Evolutionary conservation across 2,329 filamentous ascomycete species (phyloP).

Genomic region (Grosmannia huntii): DNA sequence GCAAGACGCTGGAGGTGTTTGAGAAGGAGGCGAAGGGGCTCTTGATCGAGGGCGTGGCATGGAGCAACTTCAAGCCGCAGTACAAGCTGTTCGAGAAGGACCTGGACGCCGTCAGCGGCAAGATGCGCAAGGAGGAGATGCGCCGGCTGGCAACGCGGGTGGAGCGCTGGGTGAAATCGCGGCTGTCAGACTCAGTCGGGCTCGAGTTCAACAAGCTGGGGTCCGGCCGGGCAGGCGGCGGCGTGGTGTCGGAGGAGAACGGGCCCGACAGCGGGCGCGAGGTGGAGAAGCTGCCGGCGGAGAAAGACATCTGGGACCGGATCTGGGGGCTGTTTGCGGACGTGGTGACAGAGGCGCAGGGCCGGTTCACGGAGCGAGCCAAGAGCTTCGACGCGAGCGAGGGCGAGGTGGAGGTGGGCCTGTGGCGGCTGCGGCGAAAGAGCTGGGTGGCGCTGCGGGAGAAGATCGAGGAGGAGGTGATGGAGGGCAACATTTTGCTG

Average conservation of each 20-base stretch:
- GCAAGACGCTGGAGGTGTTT: slow-evolving; percentile 61
- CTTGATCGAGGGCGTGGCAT: slow-evolving; percentile 64
- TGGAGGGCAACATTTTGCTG: slow-evolving; percentile 89
- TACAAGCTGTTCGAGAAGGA: slow-evolving; percentile 75
- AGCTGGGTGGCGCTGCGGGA: slow-evolving; percentile 84
- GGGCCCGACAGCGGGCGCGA: slow-evolving; percentile 24
- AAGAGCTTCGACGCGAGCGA: slow-evolving; percentile 86
- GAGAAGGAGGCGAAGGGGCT: slow-evolving; percentile 62
- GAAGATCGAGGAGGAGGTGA: slow-evolving; percentile 93
- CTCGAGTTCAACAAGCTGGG: slow-evolving; percentile 94
- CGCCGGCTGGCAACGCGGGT: slow-evolving; percentile 78
- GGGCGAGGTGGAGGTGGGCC: slow-evolving; percentile 81
- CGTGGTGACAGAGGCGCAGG: slow-evolving; percentile 75
- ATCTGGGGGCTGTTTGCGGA: slow-evolving; percentile 79
- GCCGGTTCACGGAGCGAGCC: slow-evolving; percentile 73
- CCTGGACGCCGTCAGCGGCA: slow-evolving; percentile 73
- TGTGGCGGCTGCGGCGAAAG: slow-evolving; percentile 87
- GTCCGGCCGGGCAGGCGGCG: slow-evolving; percentile 69
- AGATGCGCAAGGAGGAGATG: slow-evolving; percentile 91
- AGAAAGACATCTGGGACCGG: slow-evolving; percentile 90
- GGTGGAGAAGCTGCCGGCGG: slow-evolving; percentile 51
- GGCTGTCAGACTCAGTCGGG: slow-evolving; percentile 75
- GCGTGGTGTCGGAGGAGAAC: slow-evolving; percentile 32
- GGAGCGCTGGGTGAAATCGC: slow-evolving; percentile 85
- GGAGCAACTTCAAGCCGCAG: slow-evolving; percentile 80